Evolutionary conservation across 2,329 filamentous ascomycete species (phyloP).

Genomic region (Pleomassaria siparia): DNA sequence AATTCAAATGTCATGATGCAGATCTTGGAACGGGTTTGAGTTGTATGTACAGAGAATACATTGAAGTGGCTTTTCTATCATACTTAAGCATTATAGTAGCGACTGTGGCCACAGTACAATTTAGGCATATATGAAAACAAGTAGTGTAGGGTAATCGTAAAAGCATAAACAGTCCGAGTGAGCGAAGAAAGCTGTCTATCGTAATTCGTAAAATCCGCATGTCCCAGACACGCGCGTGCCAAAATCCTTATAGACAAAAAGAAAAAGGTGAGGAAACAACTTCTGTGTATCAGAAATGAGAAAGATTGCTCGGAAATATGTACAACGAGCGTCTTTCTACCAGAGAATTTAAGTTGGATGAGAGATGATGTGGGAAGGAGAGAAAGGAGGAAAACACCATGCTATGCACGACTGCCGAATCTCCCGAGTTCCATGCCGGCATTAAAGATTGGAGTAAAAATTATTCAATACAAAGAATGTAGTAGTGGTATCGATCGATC

Average conservation of each 20-base stretch:
- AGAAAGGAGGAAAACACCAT: slow-evolving; percentile 6
- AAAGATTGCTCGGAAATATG: slow-evolving; percentile 25
- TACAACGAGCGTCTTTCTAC: slow-evolving; percentile 35
- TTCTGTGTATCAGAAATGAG: slow-evolving; percentile 13
- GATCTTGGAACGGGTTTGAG: too few species aligned
- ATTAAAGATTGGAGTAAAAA: slow-evolving; percentile 9
- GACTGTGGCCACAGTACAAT: neutral
- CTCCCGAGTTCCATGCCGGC: neutral
- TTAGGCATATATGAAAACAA: too few species aligned
- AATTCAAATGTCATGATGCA: too few species aligned
- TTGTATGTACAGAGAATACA: neutral
- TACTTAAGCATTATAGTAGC: neutral
- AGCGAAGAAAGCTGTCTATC: slow-evolving; percentile 3
- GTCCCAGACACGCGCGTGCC: slow-evolving; percentile 6
- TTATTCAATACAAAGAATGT: slow-evolving; percentile 9
- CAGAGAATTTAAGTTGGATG: slow-evolving; percentile 18
- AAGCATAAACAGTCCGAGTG: slow-evolving; percentile 1
- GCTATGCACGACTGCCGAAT: slow-evolving; percentile 9
- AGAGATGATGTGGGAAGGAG: slow-evolving; percentile 9
- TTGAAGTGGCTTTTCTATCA: neutral
- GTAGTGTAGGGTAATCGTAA: neutral
- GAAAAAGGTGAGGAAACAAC: slow-evolving; percentile 1
- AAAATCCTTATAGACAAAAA: neutral
- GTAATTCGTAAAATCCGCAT: slow-evolving; percentile 3
- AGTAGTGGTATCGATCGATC: slow-evolving; percentile 9